Conservation (phyloP, 164 flowering plant species). For the Tetrastigma voinierianum region DNA sequence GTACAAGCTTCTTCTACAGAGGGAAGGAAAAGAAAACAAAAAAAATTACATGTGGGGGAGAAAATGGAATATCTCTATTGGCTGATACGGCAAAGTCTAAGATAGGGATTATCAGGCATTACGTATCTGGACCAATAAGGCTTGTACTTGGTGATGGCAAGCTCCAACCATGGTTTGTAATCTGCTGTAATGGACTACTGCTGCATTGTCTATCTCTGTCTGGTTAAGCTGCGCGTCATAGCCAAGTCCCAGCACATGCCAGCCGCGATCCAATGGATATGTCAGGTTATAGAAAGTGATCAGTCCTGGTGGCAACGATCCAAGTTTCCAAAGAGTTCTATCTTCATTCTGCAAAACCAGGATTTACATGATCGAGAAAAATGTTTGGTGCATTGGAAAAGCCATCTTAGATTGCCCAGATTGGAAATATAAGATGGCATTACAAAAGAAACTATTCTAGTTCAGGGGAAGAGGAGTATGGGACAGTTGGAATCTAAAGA, state of each 20-base stretch:
- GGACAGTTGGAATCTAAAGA: no score
- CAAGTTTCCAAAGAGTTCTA: slow-evolving; percentile 95
- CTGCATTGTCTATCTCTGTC: slow-evolving; percentile 85
- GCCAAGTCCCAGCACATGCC: slow-evolving; percentile 97
- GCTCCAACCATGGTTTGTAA: slow-evolving; percentile 95
- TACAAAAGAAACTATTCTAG: no score
- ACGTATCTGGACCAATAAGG: slow-evolving; percentile 83
- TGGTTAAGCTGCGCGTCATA: slow-evolving; percentile 93
- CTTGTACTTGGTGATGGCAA: slow-evolving; percentile 82
- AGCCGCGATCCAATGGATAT: slow-evolving; percentile 72
- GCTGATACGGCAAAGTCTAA: slow-evolving; percentile 60
- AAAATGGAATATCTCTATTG: slow-evolving; percentile 13
- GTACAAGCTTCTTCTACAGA: background rate
- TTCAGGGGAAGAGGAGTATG: no score
- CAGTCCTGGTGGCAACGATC: slow-evolving; percentile 92
- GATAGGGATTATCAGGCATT: slow-evolving; percentile 67
- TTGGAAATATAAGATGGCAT: no score
- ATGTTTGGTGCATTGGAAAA: background rate
- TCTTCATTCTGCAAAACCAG: slow-evolving; percentile 75
- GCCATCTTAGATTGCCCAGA: no score
- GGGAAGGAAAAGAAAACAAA: no score
- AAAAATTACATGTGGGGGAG: background rate
- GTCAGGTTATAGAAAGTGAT: slow-evolving; percentile 95
- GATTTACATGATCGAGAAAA: background rate
- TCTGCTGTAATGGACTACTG: slow-evolving; percentile 95